phyloP scores from a whole-genome alignment of 129 eudicot species.

The Scalesia atractyloides region DNA sequence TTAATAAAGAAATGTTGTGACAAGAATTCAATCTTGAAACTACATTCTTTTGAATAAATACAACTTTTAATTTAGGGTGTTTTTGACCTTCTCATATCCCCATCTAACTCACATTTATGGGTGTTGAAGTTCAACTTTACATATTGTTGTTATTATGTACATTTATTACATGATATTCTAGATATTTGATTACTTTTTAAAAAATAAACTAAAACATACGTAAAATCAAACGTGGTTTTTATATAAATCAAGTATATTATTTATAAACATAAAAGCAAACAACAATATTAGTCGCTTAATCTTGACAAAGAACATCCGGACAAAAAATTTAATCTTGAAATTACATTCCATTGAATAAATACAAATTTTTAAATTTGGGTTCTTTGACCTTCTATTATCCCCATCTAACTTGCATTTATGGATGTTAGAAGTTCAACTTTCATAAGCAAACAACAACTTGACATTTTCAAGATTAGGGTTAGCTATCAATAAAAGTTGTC shows the following conservation, averaged over 20 bases:
- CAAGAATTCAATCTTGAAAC: background rate
- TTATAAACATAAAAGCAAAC: too few relatives aligned
- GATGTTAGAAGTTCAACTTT: conserved; percentile 20
- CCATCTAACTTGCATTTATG: conserved; percentile 18
- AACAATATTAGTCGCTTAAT: too few relatives aligned
- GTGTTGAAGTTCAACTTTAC: conserved; percentile 9
- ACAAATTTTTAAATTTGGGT: background rate
- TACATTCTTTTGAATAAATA: background rate
- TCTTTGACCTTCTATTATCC: background rate
- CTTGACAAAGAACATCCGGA: too few relatives aligned
- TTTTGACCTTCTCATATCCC: background rate
- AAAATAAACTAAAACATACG: too few relatives aligned
- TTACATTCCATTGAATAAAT: background rate
- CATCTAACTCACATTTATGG: conserved; percentile 20
- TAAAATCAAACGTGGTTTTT: too few relatives aligned
- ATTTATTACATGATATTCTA: too few relatives aligned
- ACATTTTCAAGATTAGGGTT: conserved; percentile 22
- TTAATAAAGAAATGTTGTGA: background rate
- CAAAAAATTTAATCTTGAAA: background rate
- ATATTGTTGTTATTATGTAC: too few relatives aligned
- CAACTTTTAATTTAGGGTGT: background rate
- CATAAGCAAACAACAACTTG: conserved; percentile 23
- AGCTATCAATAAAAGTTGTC: conserved; percentile 18
- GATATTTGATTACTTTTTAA: too few relatives aligned
- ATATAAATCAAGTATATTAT: too few relatives aligned